phyloP scores from a whole-genome alignment of 495 filamentous ascomycete species.

The Neurospora sp. region DNA sequence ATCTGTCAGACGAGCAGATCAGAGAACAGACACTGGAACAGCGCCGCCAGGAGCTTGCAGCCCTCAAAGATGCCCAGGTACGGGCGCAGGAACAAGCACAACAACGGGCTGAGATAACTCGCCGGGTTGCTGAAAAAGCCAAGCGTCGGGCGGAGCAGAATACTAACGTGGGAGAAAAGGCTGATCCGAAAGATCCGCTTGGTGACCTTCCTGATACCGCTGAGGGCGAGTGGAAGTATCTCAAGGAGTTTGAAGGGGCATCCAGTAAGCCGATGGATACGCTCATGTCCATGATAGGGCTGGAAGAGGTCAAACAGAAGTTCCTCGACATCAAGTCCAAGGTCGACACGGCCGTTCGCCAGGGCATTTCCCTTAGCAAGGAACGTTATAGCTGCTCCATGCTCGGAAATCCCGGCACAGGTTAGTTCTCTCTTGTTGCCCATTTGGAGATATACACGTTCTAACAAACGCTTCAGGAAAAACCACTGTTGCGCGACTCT shows the following conservation, averaged over 20 bases:
- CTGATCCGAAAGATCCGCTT: background rate
- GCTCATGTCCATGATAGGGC: conserved; percentile 61
- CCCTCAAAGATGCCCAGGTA: conserved; percentile 6
- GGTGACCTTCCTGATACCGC: conserved; percentile 12
- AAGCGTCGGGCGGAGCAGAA: background rate
- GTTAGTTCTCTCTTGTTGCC: conserved; percentile 24
- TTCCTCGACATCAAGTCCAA: conserved; percentile 57
- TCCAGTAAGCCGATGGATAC: conserved; percentile 49
- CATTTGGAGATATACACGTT: background rate
- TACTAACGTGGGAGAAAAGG: background rate
- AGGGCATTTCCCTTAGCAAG: conserved; percentile 42
- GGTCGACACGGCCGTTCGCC: conserved; percentile 51
- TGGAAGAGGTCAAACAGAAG: conserved; percentile 58
- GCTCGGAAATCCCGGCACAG: conserved; percentile 74
- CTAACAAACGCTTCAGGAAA: conserved; percentile 41
- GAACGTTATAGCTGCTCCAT: conserved; percentile 57
- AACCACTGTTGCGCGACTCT: conserved; percentile 72
- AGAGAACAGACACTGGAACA: conserved; percentile 36
- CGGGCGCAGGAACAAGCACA: conserved; percentile 8
- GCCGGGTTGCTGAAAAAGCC: background rate
- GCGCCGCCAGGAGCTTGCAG: conserved; percentile 19
- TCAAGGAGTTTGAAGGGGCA: conserved; percentile 42
- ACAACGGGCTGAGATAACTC: background rate
- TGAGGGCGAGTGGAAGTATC: conserved; percentile 47
- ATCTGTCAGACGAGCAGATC: conserved; percentile 34